Evolutionary conservation across 2,329 filamentous ascomycete genomes (phyloP), one percentile per base, ranked within the genome.

Genomic region (Colletotrichum ledebouriae): DNA sequence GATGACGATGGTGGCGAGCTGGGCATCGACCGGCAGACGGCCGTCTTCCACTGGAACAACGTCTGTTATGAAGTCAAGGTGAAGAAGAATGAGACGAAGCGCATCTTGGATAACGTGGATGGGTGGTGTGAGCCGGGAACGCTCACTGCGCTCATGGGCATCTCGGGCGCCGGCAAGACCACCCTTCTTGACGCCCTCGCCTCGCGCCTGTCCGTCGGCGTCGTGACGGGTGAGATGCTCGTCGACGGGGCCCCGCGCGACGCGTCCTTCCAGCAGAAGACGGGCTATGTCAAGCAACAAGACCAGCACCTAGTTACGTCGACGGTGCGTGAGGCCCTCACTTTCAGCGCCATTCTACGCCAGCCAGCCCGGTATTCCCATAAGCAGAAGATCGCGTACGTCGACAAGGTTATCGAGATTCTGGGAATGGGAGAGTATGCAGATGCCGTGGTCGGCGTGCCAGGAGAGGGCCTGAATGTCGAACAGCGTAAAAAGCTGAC

Each of bases 121-220:
- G 91, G 91, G 11, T 93, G 90, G 89, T 90, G 93, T 59, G 91
- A 92, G 77, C 91, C 91, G 1, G 91, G 91, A 59, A 92, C 90
- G 15, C 79, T 92, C 13, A 93, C 90, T 6, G 91, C 90, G 11
- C 83, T 92, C 0, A 93, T 92, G 90, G 86, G 90, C 77, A 89
- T 90, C 4, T 90, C 88, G 44, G 91, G 92, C 71, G 92, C 91
- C 25, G 92, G 92, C 52, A 94, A 94, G 76, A 94, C 92, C 0
- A 93, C 91, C 1, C 83, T 94, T 13, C 81, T 94, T 17, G 90
- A 94, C 76, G 90, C 91, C 6, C 84, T 94, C 57, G 92, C 92
- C 17, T 90, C 87, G 46, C 89, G 92, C 73, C 88, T 90, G 2
- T 92, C 90, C 1, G 91, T 92, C 85, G 92, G 92, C 75, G 86